These are phyloP conservation scores for Heterobasidion parviporum DNA, from an alignment of 1,284 basidiomycete genomes.

Conservation along the genomic window DNA sequence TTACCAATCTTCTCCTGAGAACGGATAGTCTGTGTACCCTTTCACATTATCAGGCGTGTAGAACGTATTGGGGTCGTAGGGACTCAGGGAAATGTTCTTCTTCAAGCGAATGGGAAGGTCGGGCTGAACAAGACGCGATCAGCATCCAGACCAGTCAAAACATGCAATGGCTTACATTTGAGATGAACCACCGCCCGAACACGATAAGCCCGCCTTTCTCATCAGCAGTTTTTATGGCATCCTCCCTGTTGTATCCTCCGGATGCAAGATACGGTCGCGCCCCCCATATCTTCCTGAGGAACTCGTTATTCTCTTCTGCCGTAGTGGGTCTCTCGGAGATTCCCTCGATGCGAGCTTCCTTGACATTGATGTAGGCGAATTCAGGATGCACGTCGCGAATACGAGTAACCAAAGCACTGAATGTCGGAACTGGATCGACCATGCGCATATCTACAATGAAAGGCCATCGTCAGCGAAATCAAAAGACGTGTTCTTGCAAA, in stretches of 20 bases:
- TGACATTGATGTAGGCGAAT: conserved; percentile 1
- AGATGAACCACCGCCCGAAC: conserved; percentile 38
- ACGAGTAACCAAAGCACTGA: conserved; percentile 1
- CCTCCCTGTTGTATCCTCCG: conserved; percentile 22
- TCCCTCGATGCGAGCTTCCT: conserved; percentile 25
- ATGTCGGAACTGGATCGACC: conserved; percentile 5
- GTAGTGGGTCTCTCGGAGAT: conserved; percentile 1
- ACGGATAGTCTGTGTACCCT: conserved; percentile 21
- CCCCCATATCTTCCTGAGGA: conserved; percentile 18
- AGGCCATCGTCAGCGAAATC: neutral
- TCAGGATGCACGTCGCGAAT: neutral
- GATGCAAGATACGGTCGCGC: conserved; percentile 22
- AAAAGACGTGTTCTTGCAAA: neutral
- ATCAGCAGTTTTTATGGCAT: conserved; percentile 15
- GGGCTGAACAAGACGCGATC: conserved; percentile 19
- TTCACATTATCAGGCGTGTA: conserved; percentile 9
- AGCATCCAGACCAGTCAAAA: neutral
- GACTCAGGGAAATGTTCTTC: conserved; percentile 15
- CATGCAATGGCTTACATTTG: conserved; percentile 22
- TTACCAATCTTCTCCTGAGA: conserved; percentile 10
- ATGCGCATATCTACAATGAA: conserved; percentile 13
- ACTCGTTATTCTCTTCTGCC: conserved; percentile 16
- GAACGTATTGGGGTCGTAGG: conserved; percentile 18
- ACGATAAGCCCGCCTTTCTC: conserved; percentile 27
- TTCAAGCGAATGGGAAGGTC: conserved; percentile 30